Base-by-base conservation (phyloP, 257 asterid species). In the Eustoma russellianum region DNA sequence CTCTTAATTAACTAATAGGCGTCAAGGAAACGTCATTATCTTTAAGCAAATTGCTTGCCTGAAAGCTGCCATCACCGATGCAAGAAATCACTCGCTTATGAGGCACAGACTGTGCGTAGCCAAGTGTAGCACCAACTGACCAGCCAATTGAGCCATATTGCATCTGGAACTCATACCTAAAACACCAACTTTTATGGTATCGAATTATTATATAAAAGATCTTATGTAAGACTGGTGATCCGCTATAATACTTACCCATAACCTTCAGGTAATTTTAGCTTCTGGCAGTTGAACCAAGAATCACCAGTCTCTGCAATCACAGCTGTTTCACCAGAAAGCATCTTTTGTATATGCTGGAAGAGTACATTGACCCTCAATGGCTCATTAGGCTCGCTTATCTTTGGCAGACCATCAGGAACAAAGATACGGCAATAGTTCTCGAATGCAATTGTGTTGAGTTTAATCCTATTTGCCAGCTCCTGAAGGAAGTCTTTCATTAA, bases 241-340 rank as follows among this genome's bases (percentile, higher is more conserved):
- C 46, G 7, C 16, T 53, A 52, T 55, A 38, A 7, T 38, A 59
- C 79, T 57, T 72, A 83, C 94, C 93, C 96, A 64, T 94, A 87
- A 48, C 94, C 96, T 49, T 69, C 75, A 0, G 94, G 96, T 38
- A 84, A 50, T 54, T 78, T 84, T 13, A 88, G 88, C 81, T 88
- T 88, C 87, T 88, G 96, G 69, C 96, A 88, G 35, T 87, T 87
- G 58, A 87, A 87, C 96, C 94, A 83, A 0, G 96, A 87, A 66
- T 87, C 96, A 1, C 94, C 94, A 0, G 96, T 84, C 68, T 88
- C 94, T 4, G 94, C 93, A 57, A 88, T 78, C 55, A 88, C 93
- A 18, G 93, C 93, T 0, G 73, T 70, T 7, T 72, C 69, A 0
- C 53, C 49, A 0, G 90, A 64, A 50, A 87, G 66, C 93, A 83